A percentile compares a stretch with the other conserved stretches of the same genome.
Conservation (phyloP, 331 rosid genomes). For the Malus hybrid region DNA sequence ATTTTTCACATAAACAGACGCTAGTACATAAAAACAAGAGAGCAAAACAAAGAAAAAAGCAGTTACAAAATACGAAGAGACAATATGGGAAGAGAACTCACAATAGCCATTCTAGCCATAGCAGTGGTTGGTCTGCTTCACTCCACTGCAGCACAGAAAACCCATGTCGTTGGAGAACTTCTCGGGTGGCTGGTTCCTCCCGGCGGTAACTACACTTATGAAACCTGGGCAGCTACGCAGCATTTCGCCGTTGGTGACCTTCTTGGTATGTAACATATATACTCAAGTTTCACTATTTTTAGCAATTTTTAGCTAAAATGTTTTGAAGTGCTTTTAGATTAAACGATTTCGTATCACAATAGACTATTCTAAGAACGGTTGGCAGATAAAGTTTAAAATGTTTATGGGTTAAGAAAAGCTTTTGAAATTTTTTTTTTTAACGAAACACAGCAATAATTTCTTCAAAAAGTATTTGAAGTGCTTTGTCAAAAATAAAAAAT, state of each 20-base stretch:
- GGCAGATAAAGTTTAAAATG: not conserved
- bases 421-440: not conserved
- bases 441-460: not conserved
- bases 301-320: not conserved
- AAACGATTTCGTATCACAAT: not conserved
- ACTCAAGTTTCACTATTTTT: not conserved
- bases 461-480: not conserved
- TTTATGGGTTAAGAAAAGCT: not conserved
- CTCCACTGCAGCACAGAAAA: slow-evolving; percentile 21
- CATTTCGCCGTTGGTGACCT: slow-evolving; percentile 37
- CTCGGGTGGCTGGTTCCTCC: slow-evolving; percentile 49
- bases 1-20: too few relatives aligned
- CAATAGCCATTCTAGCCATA: slow-evolving; percentile 27
- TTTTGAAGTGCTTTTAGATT: not conserved
- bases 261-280: slow-evolving; percentile 23
- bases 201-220: slow-evolving; percentile 22
- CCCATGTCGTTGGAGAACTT: slow-evolving; percentile 34
- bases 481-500: too few relatives aligned
- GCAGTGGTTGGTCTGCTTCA: slow-evolving; percentile 18
- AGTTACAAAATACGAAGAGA: not conserved
- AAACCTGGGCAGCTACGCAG: slow-evolving; percentile 31
- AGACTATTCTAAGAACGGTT: not conserved
- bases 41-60: not conserved
- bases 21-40: too few relatives aligned
- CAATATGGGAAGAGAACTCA: slow-evolving; percentile 21